Evolutionary conservation across 495 filamentous ascomycete genomes (phyloP), one percentile per base, ranked within the genome.

Genomic region (Hypoxylon trugodes): DNA sequence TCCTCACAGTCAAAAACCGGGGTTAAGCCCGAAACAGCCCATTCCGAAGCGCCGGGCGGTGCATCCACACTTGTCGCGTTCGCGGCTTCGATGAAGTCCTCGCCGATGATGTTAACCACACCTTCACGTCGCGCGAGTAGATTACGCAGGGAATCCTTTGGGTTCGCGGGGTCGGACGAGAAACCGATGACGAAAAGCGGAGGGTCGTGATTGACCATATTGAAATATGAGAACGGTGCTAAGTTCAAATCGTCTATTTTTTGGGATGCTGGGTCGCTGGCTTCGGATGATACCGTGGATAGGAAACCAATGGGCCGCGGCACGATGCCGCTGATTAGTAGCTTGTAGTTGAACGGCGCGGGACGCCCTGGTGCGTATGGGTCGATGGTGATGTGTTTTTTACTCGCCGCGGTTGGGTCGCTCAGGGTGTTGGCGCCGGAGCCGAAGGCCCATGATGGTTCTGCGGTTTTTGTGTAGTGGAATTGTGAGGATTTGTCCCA

Each of bases 101-200:
- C 92, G 0, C 83, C 86, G 61, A 97, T 89, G 54, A 97, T 89
- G 70, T 95, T 97, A 72, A 97, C 89, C 15, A 88, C 87, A 73
- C 88, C 89, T 76, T 98, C 93, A 25, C 82, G 73, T 0, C 82
- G 86, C 32, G 88, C 88, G 32, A 78, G 65, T 42, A 98, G 77
- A 72, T 96, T 96, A 65, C 76, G 78, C 59, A 96, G 74, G 15
- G 87, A 87, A 69, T 97, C 94, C 73, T 97, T 97, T 61, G 80
- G 73, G 12, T 46, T 52, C 2, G 81, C 80, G 8, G 85, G 73
- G 43, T 80, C 69, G 2, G 79, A 78, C 0, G 83, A 81, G 70
- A 92, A 89, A 5, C 95, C 92, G 13, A 97, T 76, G n/a, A 82
- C 81, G 76, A 98, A 96, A 22, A 96, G 79, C 0, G 95, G 95